Evolutionary conservation across 2,329 filamentous ascomycete species (phyloP).

Genomic region (Paraconiothyrium sp.): DNA sequence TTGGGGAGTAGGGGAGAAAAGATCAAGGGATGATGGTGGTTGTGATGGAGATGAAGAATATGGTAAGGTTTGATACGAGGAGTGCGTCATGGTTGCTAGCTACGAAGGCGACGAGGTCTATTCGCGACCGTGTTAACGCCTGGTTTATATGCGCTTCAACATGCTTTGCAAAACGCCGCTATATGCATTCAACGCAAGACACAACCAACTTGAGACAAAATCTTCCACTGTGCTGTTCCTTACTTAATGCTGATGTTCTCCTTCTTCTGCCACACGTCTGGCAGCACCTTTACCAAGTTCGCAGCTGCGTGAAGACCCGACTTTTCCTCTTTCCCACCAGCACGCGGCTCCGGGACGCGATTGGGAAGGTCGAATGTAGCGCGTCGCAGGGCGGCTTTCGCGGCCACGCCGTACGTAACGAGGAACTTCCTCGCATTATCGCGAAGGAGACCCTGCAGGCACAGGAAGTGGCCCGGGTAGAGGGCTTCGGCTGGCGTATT

Average conservation of each 20-base stretch:
- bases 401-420: conserved; percentile 81
- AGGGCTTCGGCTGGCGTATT: conserved; percentile 71
- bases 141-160: neutral
- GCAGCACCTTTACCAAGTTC: conserved; percentile 40
- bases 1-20: neutral
- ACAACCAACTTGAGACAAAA: neutral
- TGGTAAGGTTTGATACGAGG: too few relatives aligned
- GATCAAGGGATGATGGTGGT: neutral
- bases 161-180: conserved; percentile 6
- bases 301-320: conserved; percentile 33
- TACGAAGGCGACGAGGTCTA: neutral
- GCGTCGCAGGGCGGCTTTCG: conserved; percentile 72
- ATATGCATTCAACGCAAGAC: neutral
- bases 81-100: neutral
- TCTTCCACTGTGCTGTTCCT: neutral
- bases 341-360: conserved; percentile 36
- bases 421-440: conserved; percentile 80
- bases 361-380: conserved; percentile 79
- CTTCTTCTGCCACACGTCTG: conserved; percentile 42
- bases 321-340: conserved; percentile 31
- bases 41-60: neutral
- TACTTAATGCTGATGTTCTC: conserved; percentile 33
- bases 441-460: conserved; percentile 63
- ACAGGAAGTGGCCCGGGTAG: conserved; percentile 58
- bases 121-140: neutral